Conservation (phyloP, 306 rosid species). For the Vicia faba region DNA sequence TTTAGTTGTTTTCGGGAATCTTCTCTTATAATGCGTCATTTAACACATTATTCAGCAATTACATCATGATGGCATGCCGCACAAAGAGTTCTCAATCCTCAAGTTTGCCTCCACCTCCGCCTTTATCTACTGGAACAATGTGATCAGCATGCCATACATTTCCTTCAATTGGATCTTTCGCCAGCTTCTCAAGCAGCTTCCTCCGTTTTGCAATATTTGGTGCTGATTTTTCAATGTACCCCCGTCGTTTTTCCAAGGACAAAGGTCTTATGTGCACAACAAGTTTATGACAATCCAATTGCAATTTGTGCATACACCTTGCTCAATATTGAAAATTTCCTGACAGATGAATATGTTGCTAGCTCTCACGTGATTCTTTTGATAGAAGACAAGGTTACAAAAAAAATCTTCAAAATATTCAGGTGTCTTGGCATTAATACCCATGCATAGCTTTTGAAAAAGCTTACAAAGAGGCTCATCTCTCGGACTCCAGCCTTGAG, state of each 20-base stretch:
- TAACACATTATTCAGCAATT: constrained; percentile 73
- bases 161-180: constrained; percentile 84
- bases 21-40: constrained; percentile 65
- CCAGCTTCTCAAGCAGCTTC: constrained; percentile 76
- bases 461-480: constrained; percentile 94
- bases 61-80: constrained; percentile 89
- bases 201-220: constrained; percentile 66
- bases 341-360: constrained; percentile 82
- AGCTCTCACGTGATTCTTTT: constrained; percentile 83
- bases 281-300: constrained; percentile 84
- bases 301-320: constrained; percentile 80
- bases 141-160: constrained; percentile 98
- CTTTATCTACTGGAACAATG: constrained; percentile 85
- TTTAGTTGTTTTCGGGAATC: constrained; percentile 80
- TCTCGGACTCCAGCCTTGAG: constrained; percentile 73
- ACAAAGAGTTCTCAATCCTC: constrained; percentile 95
- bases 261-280: constrained; percentile 72
- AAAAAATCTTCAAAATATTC: constrained; percentile 94
- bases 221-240: constrained; percentile 73
- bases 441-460: constrained; percentile 83
- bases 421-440: constrained; percentile 70
- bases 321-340: constrained; percentile 92
- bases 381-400: constrained; percentile 83
- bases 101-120: constrained; percentile 93
- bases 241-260: constrained; percentile 64